Evolutionary conservation across 805 yeast species (phyloP), one percentile per base, ranked within the genome.

Genomic region (Candida nemodendra): DNA sequence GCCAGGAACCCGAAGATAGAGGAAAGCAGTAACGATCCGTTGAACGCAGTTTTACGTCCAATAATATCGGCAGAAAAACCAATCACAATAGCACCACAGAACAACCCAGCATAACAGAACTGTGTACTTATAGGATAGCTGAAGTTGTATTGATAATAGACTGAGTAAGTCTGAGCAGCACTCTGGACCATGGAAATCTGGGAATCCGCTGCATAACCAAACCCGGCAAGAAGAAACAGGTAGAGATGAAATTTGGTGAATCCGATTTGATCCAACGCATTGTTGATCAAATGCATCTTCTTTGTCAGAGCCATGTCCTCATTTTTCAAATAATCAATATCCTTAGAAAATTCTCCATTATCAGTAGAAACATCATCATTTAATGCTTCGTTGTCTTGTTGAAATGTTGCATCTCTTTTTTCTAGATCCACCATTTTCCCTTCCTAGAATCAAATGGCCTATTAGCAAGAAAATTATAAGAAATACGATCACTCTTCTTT

Each of bases 181-280:
- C 68, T 51, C 38, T 72, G 76, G 36, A 72, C 50, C 46, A 59
- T 53, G 14, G 60, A 61, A 26, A 75, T 54, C 45, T 69, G 69
- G n/a, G 76, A 66, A 42, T 73, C 75, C 8, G 68, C 72, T 16
- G 68, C 63, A 41, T 71, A 72, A 4, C 77, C 78, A 59, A 67
- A 62, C 5, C 78, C 77, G 29, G 69, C 69, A 5, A 72, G 47
- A 36, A 62, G 61, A 52, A 72, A 68, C 22, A 68, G 52, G 46
- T 65, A 67, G 44, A 64, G 53, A 41, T 72, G 78, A 45, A 65
- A 71, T 56, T 68, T 62, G 4, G 79, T 73, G 57, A 75, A 70
- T 0, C 79, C 79, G 36, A 74, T 72, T 47, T 74, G 74, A 45
- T 74, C 76, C 45, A 74, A 62, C 16, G 79, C 75, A 32, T 67